These are phyloP conservation scores for Colletotrichum sp. DNA, from an alignment of 2,329 filamentous ascomycete species.

Conservation along the genomic window DNA sequence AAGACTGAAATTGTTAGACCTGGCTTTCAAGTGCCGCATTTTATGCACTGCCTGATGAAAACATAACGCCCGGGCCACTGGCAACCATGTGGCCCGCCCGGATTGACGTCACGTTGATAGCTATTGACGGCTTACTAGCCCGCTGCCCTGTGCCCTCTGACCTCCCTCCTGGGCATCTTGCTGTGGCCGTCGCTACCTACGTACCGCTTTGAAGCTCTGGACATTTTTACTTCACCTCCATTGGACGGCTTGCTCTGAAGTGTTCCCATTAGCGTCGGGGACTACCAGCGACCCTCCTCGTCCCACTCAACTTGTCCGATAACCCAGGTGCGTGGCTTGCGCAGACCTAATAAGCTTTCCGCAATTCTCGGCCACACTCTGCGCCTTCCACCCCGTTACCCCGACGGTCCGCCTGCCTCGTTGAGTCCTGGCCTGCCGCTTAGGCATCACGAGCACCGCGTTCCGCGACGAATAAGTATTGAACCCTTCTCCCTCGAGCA, in stretches of 20 bases:
- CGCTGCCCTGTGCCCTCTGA: not conserved
- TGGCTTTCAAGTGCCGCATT: not conserved
- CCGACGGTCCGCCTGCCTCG: not conserved
- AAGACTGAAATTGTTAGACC: not conserved
- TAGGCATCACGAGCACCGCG: not conserved
- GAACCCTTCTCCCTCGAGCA: not conserved
- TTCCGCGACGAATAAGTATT: not conserved
- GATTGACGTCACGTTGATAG: not conserved
- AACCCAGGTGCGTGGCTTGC: not conserved
- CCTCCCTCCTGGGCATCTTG: not conserved
- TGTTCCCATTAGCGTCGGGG: not conserved
- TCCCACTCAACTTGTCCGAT: not conserved
- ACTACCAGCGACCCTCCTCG: not conserved
- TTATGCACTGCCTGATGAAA: not conserved
- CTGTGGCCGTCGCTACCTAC: not conserved
- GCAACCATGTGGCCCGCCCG: not conserved
- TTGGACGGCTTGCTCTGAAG: not conserved
- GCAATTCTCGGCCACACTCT: not conserved
- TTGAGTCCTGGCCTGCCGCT: not conserved
- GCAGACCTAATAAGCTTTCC: slow-evolving; percentile 5
- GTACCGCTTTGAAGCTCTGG: not conserved
- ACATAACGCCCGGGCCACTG: not conserved
- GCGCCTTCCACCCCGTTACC: not conserved
- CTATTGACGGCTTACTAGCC: not conserved
- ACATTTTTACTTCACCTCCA: not conserved